Conservation (phyloP, 2,329 filamentous ascomycete species). For the Ceratocystis huliohia region DNA sequence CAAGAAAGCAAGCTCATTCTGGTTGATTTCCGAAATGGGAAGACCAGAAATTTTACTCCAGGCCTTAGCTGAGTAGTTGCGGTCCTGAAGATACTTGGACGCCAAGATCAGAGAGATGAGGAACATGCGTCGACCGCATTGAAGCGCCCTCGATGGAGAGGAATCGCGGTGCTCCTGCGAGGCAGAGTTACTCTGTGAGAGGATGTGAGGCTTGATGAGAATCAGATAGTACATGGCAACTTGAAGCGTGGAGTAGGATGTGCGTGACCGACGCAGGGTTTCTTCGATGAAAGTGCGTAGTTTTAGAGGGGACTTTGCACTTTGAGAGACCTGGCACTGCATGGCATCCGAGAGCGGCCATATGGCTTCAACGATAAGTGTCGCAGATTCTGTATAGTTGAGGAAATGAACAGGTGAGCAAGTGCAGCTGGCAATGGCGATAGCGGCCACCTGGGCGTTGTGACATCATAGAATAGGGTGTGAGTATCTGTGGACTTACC, state of each 20-base stretch:
- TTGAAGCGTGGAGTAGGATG: slow-evolving; percentile 93
- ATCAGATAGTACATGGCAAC: slow-evolving; percentile 94
- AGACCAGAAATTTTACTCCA: slow-evolving; percentile 99
- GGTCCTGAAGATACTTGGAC: slow-evolving; percentile 94
- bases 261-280: slow-evolving; percentile 84
- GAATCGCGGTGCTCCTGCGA: slow-evolving; percentile 69
- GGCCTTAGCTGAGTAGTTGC: slow-evolving; percentile 91
- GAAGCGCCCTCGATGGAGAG: slow-evolving; percentile 63
- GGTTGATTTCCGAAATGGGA: slow-evolving; percentile 84
- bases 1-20: slow-evolving; percentile 89
- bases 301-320: slow-evolving; percentile 67
- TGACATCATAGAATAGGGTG: not conserved
- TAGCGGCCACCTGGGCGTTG: not conserved
- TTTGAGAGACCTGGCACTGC: slow-evolving; percentile 59
- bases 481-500: slow-evolving; percentile 52
- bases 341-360: slow-evolving; percentile 77
- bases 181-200: slow-evolving; percentile 50
- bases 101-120: slow-evolving; percentile 86
- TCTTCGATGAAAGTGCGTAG: slow-evolving; percentile 95
- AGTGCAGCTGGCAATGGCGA: slow-evolving; percentile 11
- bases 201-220: slow-evolving; percentile 71
- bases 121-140: slow-evolving; percentile 96
- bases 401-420: not conserved
- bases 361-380: slow-evolving; percentile 92
- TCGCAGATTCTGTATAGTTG: slow-evolving; percentile 66